phyloP scores from a whole-genome alignment of 2,329 filamentous ascomycete species.

The Phialocephala subalpina region DNA sequence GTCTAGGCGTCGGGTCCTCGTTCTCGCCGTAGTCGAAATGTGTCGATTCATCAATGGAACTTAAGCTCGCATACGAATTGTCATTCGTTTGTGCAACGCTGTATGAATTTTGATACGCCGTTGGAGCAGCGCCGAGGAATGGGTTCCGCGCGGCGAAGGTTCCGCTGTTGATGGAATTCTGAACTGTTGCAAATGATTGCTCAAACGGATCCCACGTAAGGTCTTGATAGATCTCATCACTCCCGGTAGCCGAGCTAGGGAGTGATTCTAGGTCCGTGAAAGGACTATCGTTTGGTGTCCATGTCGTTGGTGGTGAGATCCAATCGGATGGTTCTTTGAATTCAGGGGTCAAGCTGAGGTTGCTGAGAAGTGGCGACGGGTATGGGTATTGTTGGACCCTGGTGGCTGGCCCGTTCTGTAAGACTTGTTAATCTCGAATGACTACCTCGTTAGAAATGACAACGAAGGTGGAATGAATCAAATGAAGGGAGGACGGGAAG shows the following conservation, averaged over 20 bases:
- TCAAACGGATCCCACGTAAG: slow-evolving; percentile 16
- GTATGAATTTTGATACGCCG: neutral
- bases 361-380: neutral
- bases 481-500: neutral
- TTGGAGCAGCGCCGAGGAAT: neutral
- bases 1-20: neutral
- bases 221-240: neutral
- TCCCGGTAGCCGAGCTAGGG: neutral
- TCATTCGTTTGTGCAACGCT: neutral
- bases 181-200: slow-evolving; percentile 4
- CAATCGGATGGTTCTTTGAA: neutral
- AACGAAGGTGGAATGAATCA: neutral
- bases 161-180: neutral
- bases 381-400: neutral
- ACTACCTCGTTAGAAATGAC: neutral
- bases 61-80: neutral
- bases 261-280: neutral
- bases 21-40: neutral
- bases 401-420: neutral
- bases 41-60: neutral
- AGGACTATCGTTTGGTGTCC: neutral
- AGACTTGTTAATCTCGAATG: neutral
- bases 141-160: neutral
- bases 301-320: neutral
- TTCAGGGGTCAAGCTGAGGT: neutral